These are phyloP conservation scores for Hypoxylon sp. DNA, from an alignment of 2,329 filamentous ascomycete species.

Conservation along the genomic window DNA sequence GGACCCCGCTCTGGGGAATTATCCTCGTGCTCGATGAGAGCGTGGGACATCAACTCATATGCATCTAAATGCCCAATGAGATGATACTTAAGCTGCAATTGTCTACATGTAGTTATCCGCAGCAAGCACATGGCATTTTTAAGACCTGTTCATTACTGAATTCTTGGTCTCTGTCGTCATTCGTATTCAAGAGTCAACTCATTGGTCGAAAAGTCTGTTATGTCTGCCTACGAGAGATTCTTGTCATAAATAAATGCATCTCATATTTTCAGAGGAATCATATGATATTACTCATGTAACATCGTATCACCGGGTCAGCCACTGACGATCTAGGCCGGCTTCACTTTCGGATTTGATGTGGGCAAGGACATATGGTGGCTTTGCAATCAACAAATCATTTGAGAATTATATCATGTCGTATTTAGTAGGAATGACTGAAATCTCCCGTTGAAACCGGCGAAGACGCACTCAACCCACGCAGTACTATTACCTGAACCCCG, in stretches of 20 bases:
- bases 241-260: slow-evolving; percentile 17
- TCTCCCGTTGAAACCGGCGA: slow-evolving; percentile 17
- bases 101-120: slow-evolving; percentile 33
- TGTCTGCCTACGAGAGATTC: too few species aligned
- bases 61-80: slow-evolving; percentile 33
- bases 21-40: slow-evolving; percentile 10
- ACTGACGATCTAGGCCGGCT: slow-evolving; percentile 9
- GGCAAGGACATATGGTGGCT: slow-evolving; percentile 7
- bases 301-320: not conserved
- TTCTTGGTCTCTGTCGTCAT: too few species aligned
- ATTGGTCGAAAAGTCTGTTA: too few species aligned
- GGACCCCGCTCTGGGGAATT: too few species aligned
- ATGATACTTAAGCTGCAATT: slow-evolving; percentile 30
- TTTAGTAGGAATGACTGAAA: slow-evolving; percentile 3
- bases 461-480: slow-evolving; percentile 10
- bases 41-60: slow-evolving; percentile 18
- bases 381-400: slow-evolving; percentile 1
- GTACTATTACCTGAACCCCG: slow-evolving; percentile 8
- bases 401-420: not conserved
- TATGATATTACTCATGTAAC: slow-evolving; percentile 14
- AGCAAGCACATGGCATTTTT: slow-evolving; percentile 32
- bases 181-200: too few species aligned
- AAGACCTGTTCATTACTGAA: slow-evolving; percentile 7
- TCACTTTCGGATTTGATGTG: slow-evolving; percentile 21
- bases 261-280: slow-evolving; percentile 18